These are phyloP conservation scores for Aspergillus sp. DNA, from an alignment of 2,329 filamentous ascomycete genomes.

Conservation along the genomic window DNA sequence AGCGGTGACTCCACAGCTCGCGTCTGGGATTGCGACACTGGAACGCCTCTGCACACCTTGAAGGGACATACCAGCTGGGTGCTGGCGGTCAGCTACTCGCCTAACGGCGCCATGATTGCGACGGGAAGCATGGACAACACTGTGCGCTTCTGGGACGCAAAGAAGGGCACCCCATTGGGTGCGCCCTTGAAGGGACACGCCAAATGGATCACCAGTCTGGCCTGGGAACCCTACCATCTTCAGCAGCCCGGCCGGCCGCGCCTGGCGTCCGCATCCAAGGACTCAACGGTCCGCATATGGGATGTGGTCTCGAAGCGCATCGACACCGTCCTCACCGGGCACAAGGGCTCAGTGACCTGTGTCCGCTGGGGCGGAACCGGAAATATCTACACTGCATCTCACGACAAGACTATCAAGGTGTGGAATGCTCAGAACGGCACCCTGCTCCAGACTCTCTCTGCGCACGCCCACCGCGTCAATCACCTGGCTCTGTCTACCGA, in stretches of 20 bases:
- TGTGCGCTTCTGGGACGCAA: conserved; percentile 85
- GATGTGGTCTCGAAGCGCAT: conserved; percentile 74
- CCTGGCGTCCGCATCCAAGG: conserved; percentile 85
- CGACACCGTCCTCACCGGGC: conserved; percentile 81
- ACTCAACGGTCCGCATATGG: conserved; percentile 86
- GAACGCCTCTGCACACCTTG: conserved; percentile 81
- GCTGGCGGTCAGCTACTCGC: conserved; percentile 81
- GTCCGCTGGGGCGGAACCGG: conserved; percentile 94
- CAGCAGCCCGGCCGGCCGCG: conserved; percentile 73
- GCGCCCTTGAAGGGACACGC: conserved; percentile 77
- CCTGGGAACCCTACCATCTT: conserved; percentile 92
- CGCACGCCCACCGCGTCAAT: conserved; percentile 94
- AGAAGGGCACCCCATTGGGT: conserved; percentile 73
- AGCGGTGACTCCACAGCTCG: conserved; percentile 88
- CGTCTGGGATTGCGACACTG: conserved; percentile 93
- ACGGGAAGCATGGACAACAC: conserved; percentile 93
- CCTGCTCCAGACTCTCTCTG: conserved; percentile 73
- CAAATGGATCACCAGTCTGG: conserved; percentile 83
- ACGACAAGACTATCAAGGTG: conserved; percentile 89
- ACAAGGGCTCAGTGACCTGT: conserved; percentile 85
- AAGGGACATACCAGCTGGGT: conserved; percentile 91
- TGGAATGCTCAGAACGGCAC: conserved; percentile 83
- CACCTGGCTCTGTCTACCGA: conserved; percentile 92
- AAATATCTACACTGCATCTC: conserved; percentile 77
- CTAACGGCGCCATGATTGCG: conserved; percentile 76